phyloP scores from a whole-genome alignment of 257 asterid genomes.

The Nicotiana otophora region DNA sequence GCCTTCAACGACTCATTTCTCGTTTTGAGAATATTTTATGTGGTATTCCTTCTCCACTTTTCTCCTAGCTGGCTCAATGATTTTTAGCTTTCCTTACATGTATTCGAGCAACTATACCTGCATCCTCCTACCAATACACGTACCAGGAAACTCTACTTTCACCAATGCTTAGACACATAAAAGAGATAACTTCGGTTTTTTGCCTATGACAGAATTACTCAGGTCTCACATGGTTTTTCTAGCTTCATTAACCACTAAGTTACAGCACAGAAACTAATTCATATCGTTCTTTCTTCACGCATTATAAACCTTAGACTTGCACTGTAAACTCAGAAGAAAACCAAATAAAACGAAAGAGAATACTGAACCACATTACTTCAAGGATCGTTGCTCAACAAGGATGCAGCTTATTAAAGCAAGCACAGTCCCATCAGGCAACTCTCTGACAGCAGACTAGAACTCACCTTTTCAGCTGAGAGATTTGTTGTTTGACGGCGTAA shows the following conservation, averaged over 20 bases:
- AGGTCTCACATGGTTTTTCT: background rate
- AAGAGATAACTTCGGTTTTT: background rate
- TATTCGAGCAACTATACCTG: background rate
- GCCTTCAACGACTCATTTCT: too few relatives aligned
- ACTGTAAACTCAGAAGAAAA: background rate
- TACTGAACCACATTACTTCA: background rate
- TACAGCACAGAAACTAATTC: background rate
- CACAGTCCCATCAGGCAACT: background rate
- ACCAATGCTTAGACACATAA: background rate
- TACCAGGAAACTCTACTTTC: background rate
- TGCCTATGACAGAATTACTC: background rate
- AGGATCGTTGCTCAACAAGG: background rate
- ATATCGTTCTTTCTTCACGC: background rate
- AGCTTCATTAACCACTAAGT: background rate
- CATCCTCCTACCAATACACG: background rate
- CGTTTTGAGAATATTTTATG: too few relatives aligned
- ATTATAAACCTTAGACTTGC: background rate
- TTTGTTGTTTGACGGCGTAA: slow-evolving; percentile 57
- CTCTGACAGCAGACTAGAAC: background rate
- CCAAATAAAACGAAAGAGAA: background rate
- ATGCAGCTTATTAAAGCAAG: background rate
- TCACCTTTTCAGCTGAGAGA: slow-evolving; percentile 52
- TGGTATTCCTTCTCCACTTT: too few relatives aligned
- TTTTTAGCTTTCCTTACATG: background rate
- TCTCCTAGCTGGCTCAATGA: too few relatives aligned